Percentiles rank a stretch among this genome's conserved stretches.
Conservation (phyloP, 192 early-diverging fungal genomes). For the Coemansia sp. region DNA sequence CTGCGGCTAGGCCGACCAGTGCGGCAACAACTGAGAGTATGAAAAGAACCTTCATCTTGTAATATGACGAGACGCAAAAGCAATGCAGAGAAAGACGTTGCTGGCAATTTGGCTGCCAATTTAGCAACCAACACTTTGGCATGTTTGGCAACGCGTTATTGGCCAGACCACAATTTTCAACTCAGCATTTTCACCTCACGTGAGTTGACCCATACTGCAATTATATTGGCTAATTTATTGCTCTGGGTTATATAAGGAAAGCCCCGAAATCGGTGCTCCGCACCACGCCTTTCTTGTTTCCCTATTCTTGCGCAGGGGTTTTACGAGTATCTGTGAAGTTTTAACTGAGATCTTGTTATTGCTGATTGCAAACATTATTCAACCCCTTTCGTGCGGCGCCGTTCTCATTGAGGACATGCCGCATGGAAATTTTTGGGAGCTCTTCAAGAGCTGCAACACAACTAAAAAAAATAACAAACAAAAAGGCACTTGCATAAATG, state of each 20-base stretch:
- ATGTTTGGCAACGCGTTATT: conserved; percentile 19
- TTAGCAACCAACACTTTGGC: neutral
- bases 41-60: conserved; percentile 22
- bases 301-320: conserved; percentile 49
- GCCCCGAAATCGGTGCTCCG: neutral
- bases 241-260: neutral
- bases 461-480: neutral
- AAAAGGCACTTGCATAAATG: neutral
- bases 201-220: conserved; percentile 5
- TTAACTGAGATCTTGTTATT: conserved; percentile 46
- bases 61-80: conserved; percentile 1
- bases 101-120: neutral
- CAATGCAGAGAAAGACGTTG: neutral
- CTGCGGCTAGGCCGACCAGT: conserved; percentile 26
- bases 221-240: neutral
- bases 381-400: conserved; percentile 34
- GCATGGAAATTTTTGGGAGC: conserved; percentile 56
- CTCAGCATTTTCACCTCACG: neutral
- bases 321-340: conserved; percentile 53
- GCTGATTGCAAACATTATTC: conserved; percentile 51
- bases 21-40: conserved; percentile 17
- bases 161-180: conserved; percentile 10
- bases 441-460: conserved; percentile 14
- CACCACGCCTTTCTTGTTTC: neutral
- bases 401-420: conserved; percentile 8